A percentile compares a stretch with the other conserved stretches of the same genome.
Conservation (phyloP, 805 yeast species). For the Saturnispora sanitii region DNA sequence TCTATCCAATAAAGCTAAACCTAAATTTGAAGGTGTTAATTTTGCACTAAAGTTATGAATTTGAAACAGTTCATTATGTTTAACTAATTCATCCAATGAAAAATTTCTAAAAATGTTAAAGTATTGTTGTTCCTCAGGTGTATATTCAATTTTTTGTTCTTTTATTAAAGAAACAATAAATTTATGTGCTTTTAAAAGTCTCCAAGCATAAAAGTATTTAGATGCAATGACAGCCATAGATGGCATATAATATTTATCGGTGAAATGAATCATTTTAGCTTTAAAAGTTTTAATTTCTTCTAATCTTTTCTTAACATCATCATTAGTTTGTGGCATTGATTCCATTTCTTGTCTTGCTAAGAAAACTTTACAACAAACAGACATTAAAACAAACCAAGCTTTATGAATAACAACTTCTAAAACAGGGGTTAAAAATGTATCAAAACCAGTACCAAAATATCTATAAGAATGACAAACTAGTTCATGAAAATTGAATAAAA, state of each 20-base stretch:
- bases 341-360: slow-evolving; percentile 20
- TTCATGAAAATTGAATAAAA: slow-evolving; percentile 30
- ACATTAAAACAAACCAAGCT: slow-evolving; percentile 16
- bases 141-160: slow-evolving; percentile 8
- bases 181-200: slow-evolving; percentile 49
- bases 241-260: slow-evolving; percentile 24
- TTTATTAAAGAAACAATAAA: slow-evolving; percentile 31
- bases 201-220: slow-evolving; percentile 59
- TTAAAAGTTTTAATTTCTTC: slow-evolving; percentile 1
- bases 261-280: slow-evolving; percentile 12
- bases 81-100: slow-evolving; percentile 14
- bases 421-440: slow-evolving; percentile 29
- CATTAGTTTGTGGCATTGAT: not conserved
- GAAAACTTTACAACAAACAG: slow-evolving; percentile 23
- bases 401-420: slow-evolving; percentile 32
- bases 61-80: slow-evolving; percentile 11
- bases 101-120: slow-evolving; percentile 16
- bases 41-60: not conserved
- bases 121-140: not conserved
- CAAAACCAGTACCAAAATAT: slow-evolving; percentile 30
- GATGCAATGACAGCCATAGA: slow-evolving; percentile 39
- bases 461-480: slow-evolving; percentile 24
- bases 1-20: slow-evolving; percentile 4
- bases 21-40: slow-evolving; percentile 3
- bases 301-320: slow-evolving; percentile 2